A percentile compares a stretch with the other conserved stretches of the same genome.
Conservation (phyloP, 2,329 filamentous ascomycete genomes). For the Fusarium sp. region DNA sequence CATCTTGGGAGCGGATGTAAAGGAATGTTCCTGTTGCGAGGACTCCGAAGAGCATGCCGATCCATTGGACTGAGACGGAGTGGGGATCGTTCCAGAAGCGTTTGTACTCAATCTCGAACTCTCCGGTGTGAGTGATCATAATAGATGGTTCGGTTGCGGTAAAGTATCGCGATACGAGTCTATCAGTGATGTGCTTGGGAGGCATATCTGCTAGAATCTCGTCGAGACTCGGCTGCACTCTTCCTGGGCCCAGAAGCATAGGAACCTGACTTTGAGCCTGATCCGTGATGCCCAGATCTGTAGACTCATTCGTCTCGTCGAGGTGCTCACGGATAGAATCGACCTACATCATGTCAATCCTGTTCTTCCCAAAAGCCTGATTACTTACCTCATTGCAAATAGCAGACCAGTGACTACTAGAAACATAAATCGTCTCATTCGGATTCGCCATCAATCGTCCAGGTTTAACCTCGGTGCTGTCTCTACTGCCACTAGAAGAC, state of each 20-base stretch:
- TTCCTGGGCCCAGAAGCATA: slow-evolving; percentile 18
- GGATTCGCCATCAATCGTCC: slow-evolving; percentile 27
- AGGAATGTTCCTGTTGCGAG: slow-evolving; percentile 29
- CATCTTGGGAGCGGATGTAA: slow-evolving; percentile 29
- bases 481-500: background rate
- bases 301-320: slow-evolving; percentile 7
- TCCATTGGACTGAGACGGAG: slow-evolving; percentile 18
- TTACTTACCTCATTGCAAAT: slow-evolving; percentile 28
- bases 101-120: slow-evolving; percentile 38
- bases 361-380: fast-evolving
- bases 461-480: slow-evolving; percentile 19
- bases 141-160: slow-evolving; percentile 29
- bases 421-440: slow-evolving; percentile 39
- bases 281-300: background rate
- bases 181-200: slow-evolving; percentile 20
- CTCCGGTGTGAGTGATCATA: slow-evolving; percentile 28
- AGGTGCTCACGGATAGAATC: slow-evolving; percentile 27
- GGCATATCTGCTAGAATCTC: slow-evolving; percentile 33
- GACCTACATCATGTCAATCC: background rate
- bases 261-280: slow-evolving; percentile 19
- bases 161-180: slow-evolving; percentile 37
- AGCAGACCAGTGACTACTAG: slow-evolving; percentile 36
- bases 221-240: background rate
- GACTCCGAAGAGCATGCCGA: slow-evolving; percentile 32
- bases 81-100: slow-evolving; percentile 29